Conservation (phyloP, 2,329 filamentous ascomycete species). For the Alternaria infectoria region DNA sequence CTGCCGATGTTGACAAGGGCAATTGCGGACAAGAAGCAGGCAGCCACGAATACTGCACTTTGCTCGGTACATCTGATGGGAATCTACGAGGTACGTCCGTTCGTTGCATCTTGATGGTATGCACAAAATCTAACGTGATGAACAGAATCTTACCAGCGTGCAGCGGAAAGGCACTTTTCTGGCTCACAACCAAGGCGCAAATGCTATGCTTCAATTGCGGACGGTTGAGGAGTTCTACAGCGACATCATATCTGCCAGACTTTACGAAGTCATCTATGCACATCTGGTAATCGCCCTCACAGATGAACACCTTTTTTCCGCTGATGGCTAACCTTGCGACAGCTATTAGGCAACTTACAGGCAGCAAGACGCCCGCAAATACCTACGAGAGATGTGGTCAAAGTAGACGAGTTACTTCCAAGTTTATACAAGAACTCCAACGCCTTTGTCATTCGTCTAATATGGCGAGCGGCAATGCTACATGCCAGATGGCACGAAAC, state of each 20-base stretch:
- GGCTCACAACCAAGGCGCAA: slow-evolving; percentile 38
- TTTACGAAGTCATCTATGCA: slow-evolving; percentile 36
- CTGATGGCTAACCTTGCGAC: slow-evolving; percentile 19
- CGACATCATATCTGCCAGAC: slow-evolving; percentile 30
- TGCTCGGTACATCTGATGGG: slow-evolving; percentile 39
- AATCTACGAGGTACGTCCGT: slow-evolving; percentile 32
- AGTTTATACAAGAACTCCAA: slow-evolving; percentile 29
- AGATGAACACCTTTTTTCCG: not conserved
- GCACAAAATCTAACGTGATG: not conserved
- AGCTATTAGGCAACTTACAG: slow-evolving; percentile 37
- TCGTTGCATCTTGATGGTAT: not conserved
- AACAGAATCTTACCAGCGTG: slow-evolving; percentile 31
- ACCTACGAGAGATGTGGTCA: slow-evolving; percentile 24
- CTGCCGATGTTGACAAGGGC: slow-evolving; percentile 30
- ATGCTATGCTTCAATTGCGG: slow-evolving; percentile 35
- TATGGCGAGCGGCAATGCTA: slow-evolving; percentile 30
- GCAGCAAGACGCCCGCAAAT: slow-evolving; percentile 30
- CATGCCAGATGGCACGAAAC: slow-evolving; percentile 37
- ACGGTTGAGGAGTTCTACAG: slow-evolving; percentile 31
- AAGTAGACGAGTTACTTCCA: slow-evolving; percentile 17
- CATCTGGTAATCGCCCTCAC: slow-evolving; percentile 28
- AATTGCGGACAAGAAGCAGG: slow-evolving; percentile 30
- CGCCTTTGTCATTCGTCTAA: slow-evolving; percentile 30
- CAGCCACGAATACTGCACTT: slow-evolving; percentile 29
- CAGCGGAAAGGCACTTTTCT: slow-evolving; percentile 28